Evolutionary conservation across 768 basidiomycete species (phyloP), one percentile per base, ranked within the genome.

Genomic region (Antrodiella citrinella): DNA sequence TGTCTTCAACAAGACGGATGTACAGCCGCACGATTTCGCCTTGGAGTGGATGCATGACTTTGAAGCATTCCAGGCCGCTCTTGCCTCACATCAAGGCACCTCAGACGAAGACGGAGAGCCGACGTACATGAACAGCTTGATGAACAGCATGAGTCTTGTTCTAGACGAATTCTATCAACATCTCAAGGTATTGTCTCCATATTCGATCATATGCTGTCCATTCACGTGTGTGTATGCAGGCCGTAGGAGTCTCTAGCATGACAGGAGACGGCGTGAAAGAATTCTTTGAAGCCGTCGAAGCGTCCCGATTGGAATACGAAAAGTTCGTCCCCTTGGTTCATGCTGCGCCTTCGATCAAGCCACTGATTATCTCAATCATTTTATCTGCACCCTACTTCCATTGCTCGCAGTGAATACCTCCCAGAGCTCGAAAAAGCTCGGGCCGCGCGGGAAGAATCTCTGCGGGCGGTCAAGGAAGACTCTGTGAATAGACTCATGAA

Each of bases 21-120:
- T 91, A 2, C 78, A 88, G 62, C 74, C 84, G 2, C 91, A 97
- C 63, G 77, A 82, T 35, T 97, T 96, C 66, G 96, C 96, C 9
- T 55, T 96, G 23, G 91, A 94, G 54, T 99, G 96, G 96, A 98
- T 98, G 95, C 75, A 80, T 43, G 96, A 99, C 64, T 99, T 97
- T 60, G 95, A 99, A 65, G 80, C 80, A 21, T 99, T 97, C 68
- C 96, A 98, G 64, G 77, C 74, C 2, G 95, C 94, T 1, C 69
- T 99, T 48, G 80, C 86, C 2, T 72, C 82, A 1, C 83, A 88
- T 59, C 70, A 73, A 46, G 80, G 81, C 10, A 76, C 77, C 21
- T 74, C 76, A 48, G 84, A 89, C 63, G 74, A 82, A 3, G 86
- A 93, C 54, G 93, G 90, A 46, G 96, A 95, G 62, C 89, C 91